Percentiles rank a stretch among this genome's conserved stretches.
Evolutionary conservation across 179 eudicot species (phyloP).

Genomic region (Beta lomatogona): DNA sequence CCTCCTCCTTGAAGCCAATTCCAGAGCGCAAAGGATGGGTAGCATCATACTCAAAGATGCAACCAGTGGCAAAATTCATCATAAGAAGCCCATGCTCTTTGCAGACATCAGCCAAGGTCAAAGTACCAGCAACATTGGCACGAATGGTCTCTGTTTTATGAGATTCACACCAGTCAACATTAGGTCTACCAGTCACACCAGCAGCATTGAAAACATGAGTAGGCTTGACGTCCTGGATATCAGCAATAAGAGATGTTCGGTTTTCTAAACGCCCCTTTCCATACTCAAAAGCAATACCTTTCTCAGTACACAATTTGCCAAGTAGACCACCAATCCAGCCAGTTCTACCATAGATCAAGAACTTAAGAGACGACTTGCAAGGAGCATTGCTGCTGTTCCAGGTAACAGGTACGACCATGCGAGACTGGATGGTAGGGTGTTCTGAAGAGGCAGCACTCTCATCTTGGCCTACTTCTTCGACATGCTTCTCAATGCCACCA

Average conservation of each 20-base stretch:
- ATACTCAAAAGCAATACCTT: constrained; percentile 79
- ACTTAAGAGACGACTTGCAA: constrained; percentile 52
- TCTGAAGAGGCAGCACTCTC: constrained; percentile 40
- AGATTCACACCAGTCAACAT: constrained; percentile 94
- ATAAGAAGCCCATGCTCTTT: constrained; percentile 72
- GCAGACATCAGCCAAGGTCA: constrained; percentile 84
- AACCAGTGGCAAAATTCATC: constrained; percentile 89
- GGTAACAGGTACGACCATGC: constrained; percentile 44
- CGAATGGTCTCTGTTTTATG: constrained; percentile 90
- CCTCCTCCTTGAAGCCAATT: constrained; percentile 89
- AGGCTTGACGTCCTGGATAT: constrained; percentile 69
- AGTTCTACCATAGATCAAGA: constrained; percentile 80
- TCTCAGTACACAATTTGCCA: constrained; percentile 80
- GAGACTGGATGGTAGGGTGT: constrained; percentile 33
- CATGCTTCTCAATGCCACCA: constrained; percentile 57
- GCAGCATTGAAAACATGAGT: constrained; percentile 96
- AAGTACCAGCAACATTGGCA: constrained; percentile 80
- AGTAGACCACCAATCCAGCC: constrained; percentile 95
- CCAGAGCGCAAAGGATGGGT: constrained; percentile 79
- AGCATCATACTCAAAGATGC: constrained; percentile 86
- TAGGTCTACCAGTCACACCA: constrained; percentile 90
- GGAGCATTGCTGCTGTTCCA: constrained; percentile 39
- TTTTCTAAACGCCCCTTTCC: constrained; percentile 87
- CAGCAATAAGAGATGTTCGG: constrained; percentile 60
- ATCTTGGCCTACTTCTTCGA: constrained; percentile 48